Base-by-base conservation (phyloP, 495 filamentous ascomycete species). In the Tuber microsphaerosporum region DNA sequence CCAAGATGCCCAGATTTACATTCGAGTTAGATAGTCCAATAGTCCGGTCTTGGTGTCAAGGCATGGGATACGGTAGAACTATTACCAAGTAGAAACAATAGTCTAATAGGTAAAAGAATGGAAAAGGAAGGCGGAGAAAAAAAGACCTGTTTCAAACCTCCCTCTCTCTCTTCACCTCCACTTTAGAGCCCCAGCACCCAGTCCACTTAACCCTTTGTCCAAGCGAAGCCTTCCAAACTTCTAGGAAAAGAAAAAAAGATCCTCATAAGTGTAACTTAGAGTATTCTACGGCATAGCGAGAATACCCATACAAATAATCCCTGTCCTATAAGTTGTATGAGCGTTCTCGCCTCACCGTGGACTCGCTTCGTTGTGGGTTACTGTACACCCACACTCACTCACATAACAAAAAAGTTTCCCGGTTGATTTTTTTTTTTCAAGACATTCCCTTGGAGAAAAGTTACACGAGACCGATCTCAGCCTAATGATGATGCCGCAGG, bases 391-490 rank as follows among this genome's bases (percentile, higher is more conserved):
- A 79, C 45, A 39, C 37, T 4, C 77, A 75, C 77, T 75, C 77
- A 79, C 77, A 74, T 74, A 46, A 73, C 26, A 72, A 75, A 48
- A 69, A 71, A 56, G 72, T 79, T 74, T 69, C 73, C 41, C 72
- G 70, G 20, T 70, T 34, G 22, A 48, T 45, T 73, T 45, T 44
- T 46, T 37, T 75, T 74, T 73, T 75, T 69, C 76, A 77, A 75
- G 44, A 71, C 73, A 75, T 73, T 77, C 43, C 61, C 56, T 68
- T 46, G 69, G 2, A 73, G 77, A 1, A 22, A 48, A 71, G 77
- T 79, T 79, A 79, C 77, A 79, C 77, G 51, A 79, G 73, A 37
- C 56, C 56, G 76, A 79, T 79, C 77, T 79, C 77, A 79, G 77
- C 70, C 77, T 79, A 79, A 79, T 79, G 72, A 46, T 46, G 45